Evolutionary conservation across 1,284 basidiomycete genomes (phyloP), one percentile per base, ranked within the genome.

Genomic region (Ustilago esculenta): DNA sequence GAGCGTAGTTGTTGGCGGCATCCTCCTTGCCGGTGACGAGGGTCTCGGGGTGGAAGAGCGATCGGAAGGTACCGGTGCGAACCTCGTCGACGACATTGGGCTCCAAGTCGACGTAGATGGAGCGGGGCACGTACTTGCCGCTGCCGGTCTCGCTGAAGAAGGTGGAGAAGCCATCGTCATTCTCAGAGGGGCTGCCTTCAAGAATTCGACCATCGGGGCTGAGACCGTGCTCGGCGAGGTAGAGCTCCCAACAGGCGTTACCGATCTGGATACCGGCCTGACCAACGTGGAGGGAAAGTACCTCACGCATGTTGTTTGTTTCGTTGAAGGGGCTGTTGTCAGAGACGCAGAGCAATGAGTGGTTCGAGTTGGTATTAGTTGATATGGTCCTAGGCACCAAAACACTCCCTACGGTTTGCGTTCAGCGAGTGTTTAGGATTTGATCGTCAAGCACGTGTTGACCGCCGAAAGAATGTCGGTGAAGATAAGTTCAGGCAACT

Each of bases 1-100:
- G 77, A 90, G 88, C 76, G 67, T 48, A 98, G 84, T 98, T 98
- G 88, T 97, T 99, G 72, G 95, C 95, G 54, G 94, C 95, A 82
- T 98, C 96, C 86, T 99, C 96, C 87, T 98, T 98, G 77, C 96
- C 96, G 59, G 91, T 93, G 84, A 99, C 92, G 87, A 98, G 90
- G 67, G 94, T 96, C 87, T 98, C 96, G 11, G 96, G 96, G 85
- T 98, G 96, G 87, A 99, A 98, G 47, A 99, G 89, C 68, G 89
- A 89, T 81, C 92, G 88, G 86, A 97, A 98, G 57, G 90, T 89
- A 73, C 96, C 96, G 53, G 89, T 92, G 84, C 92, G 92, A 82
- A 99, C 94, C 81, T 95, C 94, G 81, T 98, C 95, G 82, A 98
- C 90, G 70, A 90, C 95, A 82, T 94, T 92, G 55, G 94, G 94